Base-by-base conservation (phyloP, 2,329 filamentous ascomycete species). In the Cladosporium sp. region DNA sequence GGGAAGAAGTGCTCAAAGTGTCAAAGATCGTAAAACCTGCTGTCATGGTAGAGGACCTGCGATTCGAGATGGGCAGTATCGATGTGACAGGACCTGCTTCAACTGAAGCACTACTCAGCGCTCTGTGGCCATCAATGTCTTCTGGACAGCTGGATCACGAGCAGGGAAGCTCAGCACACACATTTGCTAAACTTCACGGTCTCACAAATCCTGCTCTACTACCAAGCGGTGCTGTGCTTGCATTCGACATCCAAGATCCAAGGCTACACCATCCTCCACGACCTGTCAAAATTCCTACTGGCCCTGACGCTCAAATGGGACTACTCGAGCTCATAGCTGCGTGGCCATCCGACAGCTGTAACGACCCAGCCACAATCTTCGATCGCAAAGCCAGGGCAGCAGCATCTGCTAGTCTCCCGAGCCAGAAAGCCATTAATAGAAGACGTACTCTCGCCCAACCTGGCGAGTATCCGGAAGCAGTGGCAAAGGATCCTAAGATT, bases 371-470 rank as follows among this genome's bases (percentile, higher is more conserved):
- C 3, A 60, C 51, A 3, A 74, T 97, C 0, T 96, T 95, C 70
- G 82, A 88, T 66, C 84, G 88, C 60, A 78, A 84, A 30, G 73
- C 76, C 37, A 85, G 92, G 37, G 82, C 88, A 60, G 79, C 77
- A 58, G 88, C 89, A 25, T 84, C 83, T 3, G 82, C 81, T 52
- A 79, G 87, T 14, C 83, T 92, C 2, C 86, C 89, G 1, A 85
- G 81, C 11, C 91, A 96, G 69, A 90, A 90, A 68, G 82, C 87
- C 1, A 84, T 97, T 66, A 92, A 95, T 70, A 84, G 88, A 50
- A 86, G 93, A 47, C 90, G 87, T 71, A 79, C 83, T 14, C 77
- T 82, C 20, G 82, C 82, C 15, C 69, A 79, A 0, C 86, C 89
- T 0, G 91, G 91, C 1, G 73, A 80, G 22, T 78, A 82, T 60